Conservation (phyloP, 2,329 filamentous ascomycete genomes). For the Neofusicoccum umdonicola region DNA sequence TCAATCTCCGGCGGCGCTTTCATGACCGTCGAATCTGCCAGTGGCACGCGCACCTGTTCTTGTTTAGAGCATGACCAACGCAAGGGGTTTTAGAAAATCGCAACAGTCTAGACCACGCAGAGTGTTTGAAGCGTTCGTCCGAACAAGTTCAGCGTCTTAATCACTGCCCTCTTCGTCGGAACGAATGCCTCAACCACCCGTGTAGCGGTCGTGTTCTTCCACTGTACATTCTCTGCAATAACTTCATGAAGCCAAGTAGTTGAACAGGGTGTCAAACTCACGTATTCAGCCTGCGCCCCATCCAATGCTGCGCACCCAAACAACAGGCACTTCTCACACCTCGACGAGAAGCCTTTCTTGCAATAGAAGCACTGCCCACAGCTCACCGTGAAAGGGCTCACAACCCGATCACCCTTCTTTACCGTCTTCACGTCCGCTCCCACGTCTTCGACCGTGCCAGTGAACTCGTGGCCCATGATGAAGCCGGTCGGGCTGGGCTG, state of each 20-base stretch:
- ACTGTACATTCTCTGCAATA: background rate
- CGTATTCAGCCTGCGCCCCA: conserved; percentile 79
- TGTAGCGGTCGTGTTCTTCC: too few relatives aligned
- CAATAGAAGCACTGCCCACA: conserved; percentile 80
- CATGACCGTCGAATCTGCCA: conserved; percentile 77
- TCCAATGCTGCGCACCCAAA: conserved; percentile 71
- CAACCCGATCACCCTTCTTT: conserved; percentile 72
- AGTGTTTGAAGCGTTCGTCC: too few relatives aligned
- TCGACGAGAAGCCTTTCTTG: conserved; percentile 69
- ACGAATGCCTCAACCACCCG: too few relatives aligned
- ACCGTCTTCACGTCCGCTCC: conserved; percentile 68
- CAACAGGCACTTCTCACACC: conserved; percentile 67
- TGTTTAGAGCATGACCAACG: background rate
- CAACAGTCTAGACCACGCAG: too few relatives aligned
- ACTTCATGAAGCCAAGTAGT: background rate
- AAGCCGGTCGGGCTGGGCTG: conserved; percentile 65
- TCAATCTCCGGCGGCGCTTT: conserved; percentile 69
- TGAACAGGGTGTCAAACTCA: conserved; percentile 26
- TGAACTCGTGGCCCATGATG: conserved; percentile 83
- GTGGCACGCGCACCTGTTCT: conserved; percentile 59
- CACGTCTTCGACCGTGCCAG: conserved; percentile 67
- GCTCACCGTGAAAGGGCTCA: conserved; percentile 71
- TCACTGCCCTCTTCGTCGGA: too few relatives aligned
- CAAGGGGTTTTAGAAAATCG: too few relatives aligned
- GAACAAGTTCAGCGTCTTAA: too few relatives aligned